These are phyloP conservation scores for Chlamydomonas applanata DNA, from an alignment of 139 green algal species.

Conservation along the genomic window DNA sequence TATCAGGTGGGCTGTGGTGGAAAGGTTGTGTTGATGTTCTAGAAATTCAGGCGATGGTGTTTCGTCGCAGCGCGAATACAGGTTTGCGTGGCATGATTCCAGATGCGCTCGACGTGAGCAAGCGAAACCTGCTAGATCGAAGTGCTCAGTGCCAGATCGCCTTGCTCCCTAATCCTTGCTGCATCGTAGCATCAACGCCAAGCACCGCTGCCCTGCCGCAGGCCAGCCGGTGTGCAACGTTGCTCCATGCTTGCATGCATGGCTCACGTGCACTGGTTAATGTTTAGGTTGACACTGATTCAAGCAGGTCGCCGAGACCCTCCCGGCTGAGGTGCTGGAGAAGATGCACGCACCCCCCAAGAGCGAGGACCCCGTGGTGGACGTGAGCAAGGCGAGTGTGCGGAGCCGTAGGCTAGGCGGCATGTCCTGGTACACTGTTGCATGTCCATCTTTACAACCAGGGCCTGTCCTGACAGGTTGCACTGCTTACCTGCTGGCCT, in stretches of 20 bases:
- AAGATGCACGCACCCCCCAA: slow-evolving; percentile 81
- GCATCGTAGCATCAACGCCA: not conserved
- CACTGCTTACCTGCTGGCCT: too few species aligned
- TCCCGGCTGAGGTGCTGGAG: slow-evolving; percentile 59
- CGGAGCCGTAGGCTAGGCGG: too few species aligned
- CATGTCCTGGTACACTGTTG: too few species aligned
- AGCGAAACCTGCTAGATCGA: too few species aligned
- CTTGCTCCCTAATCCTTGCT: not conserved
- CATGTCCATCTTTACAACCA: too few species aligned
- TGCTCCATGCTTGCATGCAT: not conserved
- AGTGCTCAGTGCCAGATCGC: not conserved
- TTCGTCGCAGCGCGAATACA: too few species aligned
- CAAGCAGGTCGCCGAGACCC: slow-evolving; percentile 70
- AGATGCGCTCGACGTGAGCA: too few species aligned
- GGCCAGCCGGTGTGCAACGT: slow-evolving; percentile 4
- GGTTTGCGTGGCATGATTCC: too few species aligned
- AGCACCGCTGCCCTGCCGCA: not conserved
- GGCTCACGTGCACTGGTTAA: not conserved
- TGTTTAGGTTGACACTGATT: too few species aligned
- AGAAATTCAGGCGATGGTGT: too few species aligned
- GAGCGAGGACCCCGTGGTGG: slow-evolving; percentile 57
- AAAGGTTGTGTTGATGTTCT: too few species aligned
- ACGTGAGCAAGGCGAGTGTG: slow-evolving; percentile 21
- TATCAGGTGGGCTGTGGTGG: slow-evolving; percentile 49
- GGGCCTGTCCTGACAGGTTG: too few species aligned